Percentiles rank a stretch among this genome's conserved stretches.
Conservation (phyloP, 2,329 filamentous ascomycete species). For the Pleomassaria siparia region DNA sequence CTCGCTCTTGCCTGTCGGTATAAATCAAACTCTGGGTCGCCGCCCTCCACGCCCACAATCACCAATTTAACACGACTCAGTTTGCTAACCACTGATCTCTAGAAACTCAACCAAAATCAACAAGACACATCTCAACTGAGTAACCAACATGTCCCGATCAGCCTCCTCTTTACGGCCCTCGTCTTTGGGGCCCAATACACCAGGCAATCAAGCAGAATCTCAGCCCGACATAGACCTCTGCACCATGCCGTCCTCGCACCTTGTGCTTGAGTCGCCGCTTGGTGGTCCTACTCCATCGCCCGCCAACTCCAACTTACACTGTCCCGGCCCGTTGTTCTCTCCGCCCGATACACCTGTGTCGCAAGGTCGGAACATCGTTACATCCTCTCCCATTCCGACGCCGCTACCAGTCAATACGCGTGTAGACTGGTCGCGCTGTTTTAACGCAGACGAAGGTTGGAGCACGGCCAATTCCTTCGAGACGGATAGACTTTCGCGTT, state of each 20-base stretch:
- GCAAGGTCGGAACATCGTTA: not conserved
- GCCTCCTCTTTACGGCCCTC: not conserved
- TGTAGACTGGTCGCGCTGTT: not conserved
- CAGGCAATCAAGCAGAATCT: not conserved
- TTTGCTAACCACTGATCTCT: too few species aligned
- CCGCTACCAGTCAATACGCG: not conserved
- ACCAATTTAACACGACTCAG: too few species aligned
- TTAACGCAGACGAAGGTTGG: not conserved
- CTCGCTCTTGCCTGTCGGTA: not conserved
- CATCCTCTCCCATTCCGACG: not conserved
- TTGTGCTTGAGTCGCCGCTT: too few species aligned
- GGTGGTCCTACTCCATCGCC: too few species aligned
- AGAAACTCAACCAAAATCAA: not conserved
- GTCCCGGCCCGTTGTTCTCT: too few species aligned
- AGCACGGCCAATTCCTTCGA: not conserved
- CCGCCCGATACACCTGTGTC: not conserved
- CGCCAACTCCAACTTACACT: too few species aligned
- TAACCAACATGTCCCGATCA: not conserved
- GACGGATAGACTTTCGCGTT: not conserved
- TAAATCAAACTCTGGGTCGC: not conserved
- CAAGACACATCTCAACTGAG: too few species aligned
- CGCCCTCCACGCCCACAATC: not conserved
- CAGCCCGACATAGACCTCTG: not conserved
- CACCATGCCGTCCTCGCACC: not conserved
- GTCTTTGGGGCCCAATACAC: not conserved